These are phyloP conservation scores for Pichia deserticola DNA, from an alignment of 805 yeast genomes.

Conservation along the genomic window DNA sequence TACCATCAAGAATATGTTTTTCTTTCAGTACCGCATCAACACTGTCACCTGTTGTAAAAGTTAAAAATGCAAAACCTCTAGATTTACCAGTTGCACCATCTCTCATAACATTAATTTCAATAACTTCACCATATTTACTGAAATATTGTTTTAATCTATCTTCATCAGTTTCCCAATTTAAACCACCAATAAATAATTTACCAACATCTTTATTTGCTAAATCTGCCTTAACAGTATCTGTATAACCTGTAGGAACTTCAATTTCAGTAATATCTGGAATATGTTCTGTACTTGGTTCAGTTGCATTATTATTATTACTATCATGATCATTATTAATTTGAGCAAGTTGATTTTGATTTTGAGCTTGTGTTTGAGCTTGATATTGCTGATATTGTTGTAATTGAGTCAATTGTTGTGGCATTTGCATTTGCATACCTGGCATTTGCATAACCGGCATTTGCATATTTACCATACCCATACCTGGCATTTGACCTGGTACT, in stretches of 20 bases:
- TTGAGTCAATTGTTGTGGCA: conserved; percentile 15
- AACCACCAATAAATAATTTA: conserved; percentile 93
- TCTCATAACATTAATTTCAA: conserved; percentile 88
- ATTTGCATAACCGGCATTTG: background rate
- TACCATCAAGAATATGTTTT: conserved; percentile 89
- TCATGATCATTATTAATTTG: too few species aligned
- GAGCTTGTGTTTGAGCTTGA: conserved; percentile 6
- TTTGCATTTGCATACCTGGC: conserved; percentile 7
- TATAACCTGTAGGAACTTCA: conserved; percentile 12
- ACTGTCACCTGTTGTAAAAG: conserved; percentile 72
- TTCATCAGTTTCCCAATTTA: conserved; percentile 96
- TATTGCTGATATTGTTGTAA: conserved; percentile 14
- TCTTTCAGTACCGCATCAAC: conserved; percentile 82
- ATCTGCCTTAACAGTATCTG: conserved; percentile 37
- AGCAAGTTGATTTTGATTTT: background rate
- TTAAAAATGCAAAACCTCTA: conserved; percentile 90
- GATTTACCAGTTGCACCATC: conserved; percentile 82
- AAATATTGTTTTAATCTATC: conserved; percentile 78
- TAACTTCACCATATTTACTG: conserved; percentile 79
- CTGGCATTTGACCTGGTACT: conserved; percentile 1
- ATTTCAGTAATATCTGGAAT: conserved; percentile 11
- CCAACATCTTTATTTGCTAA: conserved; percentile 62
- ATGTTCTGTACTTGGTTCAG: background rate
- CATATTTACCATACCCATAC: background rate
- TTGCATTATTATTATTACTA: background rate